phyloP scores from a whole-genome alignment of 139 green algal genomes.

The Tetraselmis striata region DNA sequence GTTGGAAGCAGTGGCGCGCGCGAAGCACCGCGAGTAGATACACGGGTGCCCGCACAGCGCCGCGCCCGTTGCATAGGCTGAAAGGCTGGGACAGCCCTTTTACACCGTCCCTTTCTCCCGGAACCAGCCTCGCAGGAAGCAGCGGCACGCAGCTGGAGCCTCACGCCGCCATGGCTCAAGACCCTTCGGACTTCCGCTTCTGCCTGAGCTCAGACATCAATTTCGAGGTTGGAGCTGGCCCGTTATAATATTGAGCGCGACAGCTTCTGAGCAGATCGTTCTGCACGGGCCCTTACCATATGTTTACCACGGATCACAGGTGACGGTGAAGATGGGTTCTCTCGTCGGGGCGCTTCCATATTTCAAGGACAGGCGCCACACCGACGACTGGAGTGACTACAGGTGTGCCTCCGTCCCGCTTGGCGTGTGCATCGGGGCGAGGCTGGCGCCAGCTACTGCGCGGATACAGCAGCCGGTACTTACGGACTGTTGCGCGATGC shows the following conservation, averaged over 20 bases:
- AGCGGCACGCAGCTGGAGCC: too few species aligned
- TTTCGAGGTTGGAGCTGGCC: conserved; percentile 34
- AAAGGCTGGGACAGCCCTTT: too few species aligned
- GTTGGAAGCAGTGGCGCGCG: too few species aligned
- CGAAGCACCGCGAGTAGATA: too few species aligned
- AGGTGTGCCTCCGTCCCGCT: neutral
- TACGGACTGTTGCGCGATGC: neutral
- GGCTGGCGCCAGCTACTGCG: neutral
- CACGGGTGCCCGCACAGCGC: too few species aligned
- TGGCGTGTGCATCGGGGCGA: neutral
- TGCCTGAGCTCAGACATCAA: conserved; percentile 68
- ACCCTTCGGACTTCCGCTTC: conserved; percentile 39
- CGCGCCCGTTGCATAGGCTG: too few species aligned
- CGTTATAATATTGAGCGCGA: neutral
- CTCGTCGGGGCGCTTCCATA: neutral
- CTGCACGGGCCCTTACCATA: neutral
- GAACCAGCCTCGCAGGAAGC: too few species aligned
- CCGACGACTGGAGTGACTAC: neutral
- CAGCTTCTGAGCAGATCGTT: neutral
- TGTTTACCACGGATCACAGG: neutral
- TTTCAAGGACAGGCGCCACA: neutral
- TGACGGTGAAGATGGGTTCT: neutral
- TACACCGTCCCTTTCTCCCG: too few species aligned
- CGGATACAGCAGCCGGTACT: neutral
- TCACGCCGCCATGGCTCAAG: neutral